These are phyloP conservation scores for Rubus parviflorus DNA, from an alignment of 306 rosid species.

Conservation along the genomic window DNA sequence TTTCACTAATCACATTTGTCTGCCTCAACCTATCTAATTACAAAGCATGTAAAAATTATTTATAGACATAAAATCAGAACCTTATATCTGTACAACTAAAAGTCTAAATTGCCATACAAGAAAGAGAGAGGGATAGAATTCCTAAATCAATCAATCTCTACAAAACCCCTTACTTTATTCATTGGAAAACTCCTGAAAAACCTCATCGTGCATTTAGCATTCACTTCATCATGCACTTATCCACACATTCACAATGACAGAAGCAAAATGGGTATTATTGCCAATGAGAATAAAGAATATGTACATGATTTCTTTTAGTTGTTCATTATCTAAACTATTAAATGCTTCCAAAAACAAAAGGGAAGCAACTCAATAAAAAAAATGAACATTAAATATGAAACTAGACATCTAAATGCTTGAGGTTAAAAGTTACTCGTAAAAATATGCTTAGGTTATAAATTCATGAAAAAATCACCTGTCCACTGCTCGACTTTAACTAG, in stretches of 20 bases:
- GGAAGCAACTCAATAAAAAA: neutral
- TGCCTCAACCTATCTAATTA: no score
- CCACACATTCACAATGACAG: neutral
- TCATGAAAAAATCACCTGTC: conserved; percentile 41
- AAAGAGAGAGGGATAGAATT: neutral
- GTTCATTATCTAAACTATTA: neutral
- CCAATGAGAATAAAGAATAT: neutral
- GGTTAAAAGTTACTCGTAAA: neutral
- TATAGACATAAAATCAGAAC: neutral
- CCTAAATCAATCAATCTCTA: neutral
- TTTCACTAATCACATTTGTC: no score
- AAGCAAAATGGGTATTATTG: neutral
- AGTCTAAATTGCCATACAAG: neutral
- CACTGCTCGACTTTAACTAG: neutral
- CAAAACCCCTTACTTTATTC: neutral
- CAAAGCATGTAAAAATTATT: neutral
- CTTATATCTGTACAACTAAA: neutral
- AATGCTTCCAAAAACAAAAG: neutral
- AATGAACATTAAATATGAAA: neutral
- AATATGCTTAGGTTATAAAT: neutral
- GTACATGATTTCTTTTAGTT: neutral
- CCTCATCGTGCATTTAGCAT: neutral
- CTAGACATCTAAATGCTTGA: neutral
- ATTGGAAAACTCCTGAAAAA: neutral
- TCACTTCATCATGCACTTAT: no score